Evolutionary conservation across 768 basidiomycete species (phyloP), one percentile per base, ranked within the genome.

Genomic region (Auriscalpium orientale): DNA sequence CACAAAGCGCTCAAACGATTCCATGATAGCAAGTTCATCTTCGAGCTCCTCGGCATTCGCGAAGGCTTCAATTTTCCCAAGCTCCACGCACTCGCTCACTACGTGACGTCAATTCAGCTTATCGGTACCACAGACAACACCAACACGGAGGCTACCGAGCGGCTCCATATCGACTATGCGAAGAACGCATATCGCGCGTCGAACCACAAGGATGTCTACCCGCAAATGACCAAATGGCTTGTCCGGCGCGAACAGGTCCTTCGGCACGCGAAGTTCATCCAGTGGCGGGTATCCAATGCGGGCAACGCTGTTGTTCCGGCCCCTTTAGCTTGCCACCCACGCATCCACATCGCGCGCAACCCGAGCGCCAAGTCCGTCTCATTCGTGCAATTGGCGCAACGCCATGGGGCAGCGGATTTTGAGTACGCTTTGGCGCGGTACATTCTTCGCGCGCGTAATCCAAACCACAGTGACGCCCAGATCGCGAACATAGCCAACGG

Each of bases 21-120:
- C 44, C 68, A 68, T 40, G 47, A 43, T 0, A 56, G 66, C 47
- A 68, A 70, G 36, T 1, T 10, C 0, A 51, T 67, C 8, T 68
- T 71, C 49, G 28, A 62, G 4, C 59, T 64, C 5, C 61, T 65
- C 16, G 61, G 64, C 2, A 51, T 64, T 0, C 61, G 63, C 1
- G 38, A 52, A 0, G 12, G 65, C 21, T 66, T 69, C 58, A 53
- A 62, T 4, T 33, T 69, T 0, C 66, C 65, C 0, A 70, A 69
- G 49, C 45, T 67, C 0, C 64, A 66, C 35, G 43, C 51, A 5
- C 57, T 64, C 0, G 40, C 56, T 1, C 68, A 70, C 36, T 66
- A 65, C 33, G 12, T 9, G 7, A 18, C 20, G 0, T 57, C 55
- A 0, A 65, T 69, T n/a, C 40, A 89, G 91, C 65, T 89, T 88